phyloP scores from a whole-genome alignment of 225 moss, liverwort and hornwort species.

The Pseudisothecium myosuroides region DNA sequence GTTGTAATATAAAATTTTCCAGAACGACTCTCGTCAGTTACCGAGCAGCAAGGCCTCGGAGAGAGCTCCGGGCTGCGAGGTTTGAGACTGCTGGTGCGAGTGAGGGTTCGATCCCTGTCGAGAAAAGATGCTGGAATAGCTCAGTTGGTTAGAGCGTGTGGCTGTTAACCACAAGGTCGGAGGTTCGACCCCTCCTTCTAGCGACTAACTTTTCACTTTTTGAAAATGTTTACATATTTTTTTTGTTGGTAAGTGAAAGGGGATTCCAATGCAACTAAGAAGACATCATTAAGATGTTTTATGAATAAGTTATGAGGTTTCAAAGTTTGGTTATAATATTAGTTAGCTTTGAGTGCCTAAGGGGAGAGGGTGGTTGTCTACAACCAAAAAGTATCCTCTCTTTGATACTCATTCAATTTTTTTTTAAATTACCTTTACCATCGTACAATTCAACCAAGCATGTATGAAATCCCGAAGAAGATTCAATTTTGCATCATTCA shows the following conservation, averaged over 20 bases:
- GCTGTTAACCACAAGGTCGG: conserved; percentile 7
- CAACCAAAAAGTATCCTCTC: too few species aligned
- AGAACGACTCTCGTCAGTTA: accelerated
- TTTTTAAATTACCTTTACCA: neutral
- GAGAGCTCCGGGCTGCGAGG: accelerated
- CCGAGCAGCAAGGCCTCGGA: too few species aligned
- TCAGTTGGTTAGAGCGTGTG: conserved; percentile 5
- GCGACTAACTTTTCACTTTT: accelerated
- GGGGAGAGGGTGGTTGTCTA: too few species aligned
- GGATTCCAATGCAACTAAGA: neutral
- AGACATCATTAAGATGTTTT: neutral
- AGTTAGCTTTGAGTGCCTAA: too few species aligned
- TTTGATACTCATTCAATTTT: neutral
- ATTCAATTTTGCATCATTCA: neutral
- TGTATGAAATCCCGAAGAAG: neutral
- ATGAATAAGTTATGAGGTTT: neutral
- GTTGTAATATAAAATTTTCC: neutral
- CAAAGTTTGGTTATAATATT: neutral
- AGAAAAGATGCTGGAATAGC: neutral
- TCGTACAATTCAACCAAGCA: neutral
- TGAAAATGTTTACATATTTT: too few species aligned
- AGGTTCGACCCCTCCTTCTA: conserved; percentile 7
- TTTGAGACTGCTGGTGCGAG: accelerated
- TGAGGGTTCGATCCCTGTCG: accelerated
- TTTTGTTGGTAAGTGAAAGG: neutral